A percentile compares a stretch with the other conserved stretches of the same genome.
Evolutionary conservation across 1,284 basidiomycete genomes (phyloP).

Genomic region (Cryptococcus neoformans): DNA sequence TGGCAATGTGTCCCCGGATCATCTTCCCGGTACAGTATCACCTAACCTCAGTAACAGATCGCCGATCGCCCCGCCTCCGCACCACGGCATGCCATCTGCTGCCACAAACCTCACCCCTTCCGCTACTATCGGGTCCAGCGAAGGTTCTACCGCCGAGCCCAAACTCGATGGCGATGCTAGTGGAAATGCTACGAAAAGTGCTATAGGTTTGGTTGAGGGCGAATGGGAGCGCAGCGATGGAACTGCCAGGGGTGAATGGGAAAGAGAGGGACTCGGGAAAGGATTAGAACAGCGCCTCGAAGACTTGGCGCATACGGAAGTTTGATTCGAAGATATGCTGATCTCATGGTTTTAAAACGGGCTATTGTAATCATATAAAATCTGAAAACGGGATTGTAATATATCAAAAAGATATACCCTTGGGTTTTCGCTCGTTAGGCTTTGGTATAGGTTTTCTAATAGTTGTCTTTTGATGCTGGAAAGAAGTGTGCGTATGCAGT

Average conservation of each 20-base stretch:
- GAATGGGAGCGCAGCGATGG: conserved; percentile 4
- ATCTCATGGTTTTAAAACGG: neutral
- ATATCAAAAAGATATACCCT: neutral
- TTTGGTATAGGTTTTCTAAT: neutral
- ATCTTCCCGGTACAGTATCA: conserved; percentile 44
- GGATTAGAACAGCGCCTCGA: conserved; percentile 78
- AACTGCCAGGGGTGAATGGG: conserved; percentile 50
- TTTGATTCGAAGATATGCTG: neutral
- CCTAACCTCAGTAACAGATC: conserved; percentile 50
- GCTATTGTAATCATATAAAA: neutral
- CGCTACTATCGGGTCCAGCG: neutral
- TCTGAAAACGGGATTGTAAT: neutral
- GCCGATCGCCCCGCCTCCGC: conserved; percentile 40
- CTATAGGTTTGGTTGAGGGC: neutral
- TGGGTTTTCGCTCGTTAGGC: neutral
- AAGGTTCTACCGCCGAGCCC: neutral
- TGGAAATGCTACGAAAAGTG: neutral
- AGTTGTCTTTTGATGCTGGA: no score
- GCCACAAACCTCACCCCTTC: neutral
- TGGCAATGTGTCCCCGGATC: conserved; percentile 46
- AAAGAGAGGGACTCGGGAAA: conserved; percentile 70
- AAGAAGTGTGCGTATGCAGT: neutral
- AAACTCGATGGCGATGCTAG: neutral
- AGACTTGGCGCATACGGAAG: conserved; percentile 22
- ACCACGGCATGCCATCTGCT: neutral